Evolutionary conservation across 192 early-diverging fungal genomes (phyloP).

Genomic region (Backusella luteola): DNA sequence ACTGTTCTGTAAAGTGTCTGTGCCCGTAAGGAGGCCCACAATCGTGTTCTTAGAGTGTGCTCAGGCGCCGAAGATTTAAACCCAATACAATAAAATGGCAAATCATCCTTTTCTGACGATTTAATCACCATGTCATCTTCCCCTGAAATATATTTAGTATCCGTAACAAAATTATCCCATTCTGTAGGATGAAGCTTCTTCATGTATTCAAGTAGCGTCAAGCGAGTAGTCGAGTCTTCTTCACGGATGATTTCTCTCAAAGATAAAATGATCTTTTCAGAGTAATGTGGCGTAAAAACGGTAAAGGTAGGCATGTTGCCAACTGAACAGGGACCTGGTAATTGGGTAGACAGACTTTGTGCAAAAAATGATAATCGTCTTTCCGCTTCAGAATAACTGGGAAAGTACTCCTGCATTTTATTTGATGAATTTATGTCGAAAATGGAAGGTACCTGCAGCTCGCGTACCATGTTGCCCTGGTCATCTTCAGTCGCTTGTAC

Average conservation of each 20-base stretch:
- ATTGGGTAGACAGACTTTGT: conserved; percentile 62
- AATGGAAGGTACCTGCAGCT: conserved; percentile 11
- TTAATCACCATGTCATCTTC: conserved; percentile 30
- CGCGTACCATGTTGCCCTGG: conserved; percentile 24
- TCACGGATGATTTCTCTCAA: conserved; percentile 73
- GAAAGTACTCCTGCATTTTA: conserved; percentile 44
- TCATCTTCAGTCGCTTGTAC: conserved; percentile 48
- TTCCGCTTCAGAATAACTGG: conserved; percentile 61
- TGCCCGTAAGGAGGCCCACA: conserved; percentile 71
- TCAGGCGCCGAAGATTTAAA: conserved; percentile 67
- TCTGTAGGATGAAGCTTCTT: conserved; percentile 63
- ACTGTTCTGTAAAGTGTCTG: conserved; percentile 74
- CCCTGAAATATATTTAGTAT: conserved; percentile 66
- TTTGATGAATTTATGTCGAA: conserved; percentile 38
- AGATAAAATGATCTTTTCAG: conserved; percentile 68
- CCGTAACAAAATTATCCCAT: conserved; percentile 79
- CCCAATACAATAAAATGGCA: conserved; percentile 68
- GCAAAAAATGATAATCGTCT: conserved; percentile 71
- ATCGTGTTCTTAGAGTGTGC: conserved; percentile 66
- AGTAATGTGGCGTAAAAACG: conserved; percentile 70
- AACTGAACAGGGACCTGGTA: conserved; percentile 63
- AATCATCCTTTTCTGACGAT: conserved; percentile 50
- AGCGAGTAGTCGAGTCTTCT: conserved; percentile 63
- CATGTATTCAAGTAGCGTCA: conserved; percentile 68
- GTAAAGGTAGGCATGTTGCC: conserved; percentile 69